Base-by-base conservation (phyloP, 75 land plant species). In the Cupressus sempervirens region DNA sequence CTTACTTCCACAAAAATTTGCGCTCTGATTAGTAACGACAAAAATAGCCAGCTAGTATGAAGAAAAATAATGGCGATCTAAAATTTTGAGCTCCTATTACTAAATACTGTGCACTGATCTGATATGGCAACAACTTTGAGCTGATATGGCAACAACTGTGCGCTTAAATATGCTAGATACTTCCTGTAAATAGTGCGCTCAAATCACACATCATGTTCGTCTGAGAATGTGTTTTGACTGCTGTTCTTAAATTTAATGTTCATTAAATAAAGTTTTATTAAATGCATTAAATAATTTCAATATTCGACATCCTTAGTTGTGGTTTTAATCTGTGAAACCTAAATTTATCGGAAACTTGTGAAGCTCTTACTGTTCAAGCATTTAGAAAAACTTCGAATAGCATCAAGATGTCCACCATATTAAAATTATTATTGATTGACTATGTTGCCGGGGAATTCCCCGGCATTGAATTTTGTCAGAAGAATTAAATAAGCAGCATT, bases 391-490 rank as follows among this genome's bases (percentile, higher is more conserved):
- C 26, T 20, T 62, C 8, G 6, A 23, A 62, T 6, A 62, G n/a
- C 9, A 62, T 62, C 26, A 1, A 7, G 67, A 62, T 62, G 67
- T 62, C 23, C 62, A 36, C 1, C 38, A 36, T 75, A 75, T 34
- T 36, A 26, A 76, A 76, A 18, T 1, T 18, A 18, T 1, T 18
- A 36, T 76, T 38, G 7, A n/a, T 38, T 40, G 79, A 76, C 79
- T 1, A 76, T 1, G 9, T 38, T 76, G 79, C 79, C 45, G 79
- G 79, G 43, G 79, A 36, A 1, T 76, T 76, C 79, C 45, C 79
- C 67, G 23, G 79, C 79, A 76, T 40, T 40, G 45, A 76, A 76
- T 36, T 38, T 40, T 40, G 45, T 76, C 79, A 76, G 79, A 36
- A 2, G 43, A 41, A 26, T 76, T 76, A 76, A 76, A 76, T 18